Conservation (phyloP, 75 land plant genomes). For the Pinus taeda region DNA sequence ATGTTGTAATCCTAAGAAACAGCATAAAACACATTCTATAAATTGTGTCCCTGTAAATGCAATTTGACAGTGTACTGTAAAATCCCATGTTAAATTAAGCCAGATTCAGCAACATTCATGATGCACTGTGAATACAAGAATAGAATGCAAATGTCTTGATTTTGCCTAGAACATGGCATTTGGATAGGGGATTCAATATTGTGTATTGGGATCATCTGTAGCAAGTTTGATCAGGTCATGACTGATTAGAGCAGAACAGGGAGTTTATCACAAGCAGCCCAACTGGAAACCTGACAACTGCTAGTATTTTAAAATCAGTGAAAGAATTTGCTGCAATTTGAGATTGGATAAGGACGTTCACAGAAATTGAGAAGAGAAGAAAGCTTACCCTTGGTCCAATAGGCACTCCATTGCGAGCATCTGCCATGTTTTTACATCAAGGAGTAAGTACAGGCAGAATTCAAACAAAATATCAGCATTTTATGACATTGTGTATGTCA, state of each 20-base stretch:
- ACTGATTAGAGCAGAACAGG: neutral
- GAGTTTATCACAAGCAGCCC: neutral
- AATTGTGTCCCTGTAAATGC: neutral
- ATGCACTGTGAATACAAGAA: neutral
- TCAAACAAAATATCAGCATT: neutral
- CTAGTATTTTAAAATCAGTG: neutral
- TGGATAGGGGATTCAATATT: neutral
- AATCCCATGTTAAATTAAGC: neutral
- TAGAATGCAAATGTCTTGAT: neutral
- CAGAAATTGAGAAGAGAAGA: neutral
- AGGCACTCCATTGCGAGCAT: constrained; percentile 31
- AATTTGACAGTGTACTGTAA: neutral
- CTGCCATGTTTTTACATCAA: constrained; percentile 7
- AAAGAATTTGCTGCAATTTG: neutral
- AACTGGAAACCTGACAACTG: neutral
- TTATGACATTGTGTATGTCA: too few relatives aligned
- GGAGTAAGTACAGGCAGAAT: constrained; percentile 4
- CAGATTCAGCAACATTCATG: neutral
- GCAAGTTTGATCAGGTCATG: neutral
- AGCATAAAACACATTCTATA: neutral
- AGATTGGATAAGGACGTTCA: neutral
- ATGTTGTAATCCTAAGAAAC: neutral
- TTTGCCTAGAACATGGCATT: neutral
- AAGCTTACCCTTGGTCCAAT: constrained; percentile 38
- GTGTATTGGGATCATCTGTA: neutral